Evolutionary conservation across 2,329 filamentous ascomycete genomes (phyloP).

Genomic region (Davidsoniella virescens): DNA sequence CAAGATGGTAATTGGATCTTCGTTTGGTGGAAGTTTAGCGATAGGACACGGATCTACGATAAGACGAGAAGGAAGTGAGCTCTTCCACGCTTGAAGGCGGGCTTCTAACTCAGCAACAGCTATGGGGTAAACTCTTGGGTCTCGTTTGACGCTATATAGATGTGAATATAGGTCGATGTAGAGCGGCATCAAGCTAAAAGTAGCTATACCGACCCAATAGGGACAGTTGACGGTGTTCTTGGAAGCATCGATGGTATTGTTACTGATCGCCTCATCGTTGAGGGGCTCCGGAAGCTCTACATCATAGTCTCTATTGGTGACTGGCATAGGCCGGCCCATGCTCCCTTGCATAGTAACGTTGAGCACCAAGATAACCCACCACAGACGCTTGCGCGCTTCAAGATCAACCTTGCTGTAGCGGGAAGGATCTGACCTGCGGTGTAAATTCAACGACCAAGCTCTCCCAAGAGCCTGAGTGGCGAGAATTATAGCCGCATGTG

Average conservation of each 20-base stretch:
- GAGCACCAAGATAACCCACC: slow-evolving; percentile 55
- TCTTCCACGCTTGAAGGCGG: slow-evolving; percentile 45
- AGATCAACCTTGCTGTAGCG: slow-evolving; percentile 40
- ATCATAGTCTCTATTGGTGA: slow-evolving; percentile 61
- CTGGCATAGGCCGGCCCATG: slow-evolving; percentile 60
- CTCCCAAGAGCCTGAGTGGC: slow-evolving; percentile 47
- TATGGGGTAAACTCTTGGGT: slow-evolving; percentile 44
- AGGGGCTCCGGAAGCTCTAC: slow-evolving; percentile 58
- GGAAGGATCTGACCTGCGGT: slow-evolving; percentile 39
- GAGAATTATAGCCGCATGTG: slow-evolving; percentile 56
- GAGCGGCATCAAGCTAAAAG: slow-evolving; percentile 47
- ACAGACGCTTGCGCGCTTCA: slow-evolving; percentile 62
- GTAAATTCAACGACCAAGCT: slow-evolving; percentile 59
- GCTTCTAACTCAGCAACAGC: slow-evolving; percentile 50
- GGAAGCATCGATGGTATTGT: slow-evolving; percentile 39
- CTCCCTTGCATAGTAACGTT: slow-evolving; percentile 56
- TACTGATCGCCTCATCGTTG: slow-evolving; percentile 52
- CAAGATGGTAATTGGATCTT: slow-evolving; percentile 29
- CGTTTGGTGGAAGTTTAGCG: slow-evolving; percentile 16
- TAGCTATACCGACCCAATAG: slow-evolving; percentile 49
- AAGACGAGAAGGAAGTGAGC: slow-evolving; percentile 46
- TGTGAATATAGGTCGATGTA: slow-evolving; percentile 60
- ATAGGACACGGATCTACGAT: slow-evolving; percentile 21
- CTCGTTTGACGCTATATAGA: slow-evolving; percentile 54
- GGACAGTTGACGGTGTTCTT: slow-evolving; percentile 28